Percentiles rank a stretch among this genome's conserved stretches.
These are phyloP conservation scores for Hypoxylon sp. DNA, from an alignment of 2,329 filamentous ascomycete species.

Conservation along the genomic window DNA sequence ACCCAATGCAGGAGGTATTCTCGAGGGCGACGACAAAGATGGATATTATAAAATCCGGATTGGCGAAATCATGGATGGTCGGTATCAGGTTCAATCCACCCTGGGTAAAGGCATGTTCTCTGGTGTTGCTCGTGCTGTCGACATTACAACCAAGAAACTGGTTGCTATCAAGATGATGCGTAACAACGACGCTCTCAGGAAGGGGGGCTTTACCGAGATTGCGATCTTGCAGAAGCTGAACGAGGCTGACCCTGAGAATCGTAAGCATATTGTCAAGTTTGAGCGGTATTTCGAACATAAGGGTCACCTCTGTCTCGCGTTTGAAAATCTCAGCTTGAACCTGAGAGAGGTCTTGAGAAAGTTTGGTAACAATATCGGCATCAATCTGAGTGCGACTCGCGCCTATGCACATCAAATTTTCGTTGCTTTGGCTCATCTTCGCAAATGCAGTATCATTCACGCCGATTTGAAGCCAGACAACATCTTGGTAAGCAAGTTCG, in stretches of 20 bases:
- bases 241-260: constrained; percentile 86
- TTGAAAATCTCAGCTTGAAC: constrained; percentile 95
- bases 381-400: constrained; percentile 88
- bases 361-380: constrained; percentile 92
- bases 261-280: constrained; percentile 91
- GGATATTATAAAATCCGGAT: constrained; percentile 97
- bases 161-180: constrained; percentile 98
- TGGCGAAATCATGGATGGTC: constrained; percentile 88
- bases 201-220: constrained; percentile 94
- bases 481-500: constrained; percentile 76
- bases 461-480: constrained; percentile 99
- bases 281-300: constrained; percentile 93
- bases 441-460: constrained; percentile 93
- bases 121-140: constrained; percentile 89
- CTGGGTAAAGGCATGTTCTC: constrained; percentile 97
- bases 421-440: constrained; percentile 85
- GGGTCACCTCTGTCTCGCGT: constrained; percentile 94
- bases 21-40: constrained; percentile 94
- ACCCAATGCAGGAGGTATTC: constrained; percentile 77
- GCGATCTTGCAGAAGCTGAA: constrained; percentile 91
- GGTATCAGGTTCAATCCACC: constrained; percentile 89
- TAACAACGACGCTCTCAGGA: constrained; percentile 92
- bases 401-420: constrained; percentile 96
- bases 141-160: constrained; percentile 78
- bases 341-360: constrained; percentile 94